Base-by-base conservation (phyloP, 768 basidiomycete species). In the Leucocoprinus leucothites region DNA sequence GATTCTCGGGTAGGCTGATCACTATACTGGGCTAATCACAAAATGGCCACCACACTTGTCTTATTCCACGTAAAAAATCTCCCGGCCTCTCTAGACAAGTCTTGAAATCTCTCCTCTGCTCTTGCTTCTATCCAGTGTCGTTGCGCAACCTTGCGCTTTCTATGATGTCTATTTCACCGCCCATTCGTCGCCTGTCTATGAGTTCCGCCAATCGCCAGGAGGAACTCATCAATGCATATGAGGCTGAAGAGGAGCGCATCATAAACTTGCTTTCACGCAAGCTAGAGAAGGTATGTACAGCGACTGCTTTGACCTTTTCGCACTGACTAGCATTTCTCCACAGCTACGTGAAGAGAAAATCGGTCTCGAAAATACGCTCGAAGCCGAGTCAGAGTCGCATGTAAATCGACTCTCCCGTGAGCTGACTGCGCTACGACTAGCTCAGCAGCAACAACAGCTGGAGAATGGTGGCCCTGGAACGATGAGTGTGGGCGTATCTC, bases 191-290 rank as follows among this genome's bases (percentile, higher is more conserved):
- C n/a, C 64, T 72, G 53, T 84, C 85, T 9, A 71, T 74, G 2
- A 74, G 79, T 31, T 82, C 77, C 63, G 72, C 82, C 36, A 78
- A 74, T 57, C 59, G 57, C 9, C 82, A 86, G 62, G 90, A 92
- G 65, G 86, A 82, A 50, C 76, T 93, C 65, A 92, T 92, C 65
- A 91, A 93, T 69, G 87, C 87, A 19, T 93, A 91, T 67, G 91
- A 93, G 63, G 91, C 91, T 9, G 91, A 94, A 69, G 90, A 94
- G 70, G 91, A 94, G 67, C 83, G 90, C 43, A 91, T 94, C 52
- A 87, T 91, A 60, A 92, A 91, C 57, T 76, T 88, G 6, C 72
- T 94, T 52, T 91, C 87, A 24, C 77, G 90, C 61, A 94, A 93
- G 67, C 75, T 94, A 49, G 89, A 93, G 71, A 80, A 89, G 85